Conservation (phyloP, 1,284 basidiomycete genomes). For the Paramarasmius palmivorus region DNA sequence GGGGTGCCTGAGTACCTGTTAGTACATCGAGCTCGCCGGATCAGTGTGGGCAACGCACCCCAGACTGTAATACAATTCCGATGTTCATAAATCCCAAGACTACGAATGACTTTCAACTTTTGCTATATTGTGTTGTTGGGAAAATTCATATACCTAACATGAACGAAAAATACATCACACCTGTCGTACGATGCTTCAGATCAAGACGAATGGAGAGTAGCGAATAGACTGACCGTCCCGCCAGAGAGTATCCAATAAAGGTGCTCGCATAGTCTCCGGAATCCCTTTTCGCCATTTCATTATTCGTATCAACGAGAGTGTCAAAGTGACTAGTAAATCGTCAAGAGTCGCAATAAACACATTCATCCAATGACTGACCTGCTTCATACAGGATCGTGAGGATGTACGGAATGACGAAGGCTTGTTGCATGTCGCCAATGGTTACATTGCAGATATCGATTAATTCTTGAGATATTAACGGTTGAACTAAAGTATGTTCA, state of each 20-base stretch:
- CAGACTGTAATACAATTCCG: constrained; percentile 17
- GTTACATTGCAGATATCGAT: constrained; percentile 10
- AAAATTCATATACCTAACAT: constrained; percentile 17
- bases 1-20: constrained; percentile 11
- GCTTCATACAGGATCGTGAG: constrained; percentile 14
- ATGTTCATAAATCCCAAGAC: constrained; percentile 21
- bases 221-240: constrained; percentile 18
- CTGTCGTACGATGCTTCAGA: constrained; percentile 4
- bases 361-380: constrained; percentile 7
- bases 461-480: constrained; percentile 7
- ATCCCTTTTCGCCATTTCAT: constrained; percentile 18
- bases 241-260: constrained; percentile 22
- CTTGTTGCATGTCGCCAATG: constrained; percentile 7
- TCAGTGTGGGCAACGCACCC: constrained; percentile 9
- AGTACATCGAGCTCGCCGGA: neutral
- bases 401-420: constrained; percentile 12
- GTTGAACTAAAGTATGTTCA: constrained; percentile 1
- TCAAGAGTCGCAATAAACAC: constrained; percentile 5
- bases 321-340: constrained; percentile 17
- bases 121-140: neutral
- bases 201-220: neutral
- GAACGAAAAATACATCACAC: constrained; percentile 25
- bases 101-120: neutral
- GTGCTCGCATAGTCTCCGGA: constrained; percentile 15
- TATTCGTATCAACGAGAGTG: constrained; percentile 19